Evolutionary conservation across 1,284 basidiomycete species (phyloP).

Genomic region (Ganoderma lucidum): DNA sequence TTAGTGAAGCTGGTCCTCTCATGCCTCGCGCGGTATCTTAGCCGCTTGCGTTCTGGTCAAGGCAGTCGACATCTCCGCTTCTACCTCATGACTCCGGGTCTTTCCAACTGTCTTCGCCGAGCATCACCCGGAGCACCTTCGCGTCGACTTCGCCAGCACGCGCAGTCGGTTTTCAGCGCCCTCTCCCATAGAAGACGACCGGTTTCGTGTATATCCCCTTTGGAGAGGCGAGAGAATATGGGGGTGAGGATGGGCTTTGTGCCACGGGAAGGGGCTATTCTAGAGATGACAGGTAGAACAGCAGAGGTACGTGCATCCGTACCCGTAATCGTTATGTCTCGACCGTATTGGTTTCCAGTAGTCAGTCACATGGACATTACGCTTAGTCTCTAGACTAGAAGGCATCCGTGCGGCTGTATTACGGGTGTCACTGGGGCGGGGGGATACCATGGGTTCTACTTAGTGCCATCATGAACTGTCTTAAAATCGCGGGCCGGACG

Average conservation of each 20-base stretch:
- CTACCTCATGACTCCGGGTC: neutral
- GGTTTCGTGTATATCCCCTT: slow-evolving; percentile 32
- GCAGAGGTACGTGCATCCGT: slow-evolving; percentile 61
- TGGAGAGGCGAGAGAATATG: slow-evolving; percentile 34
- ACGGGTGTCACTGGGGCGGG: slow-evolving; percentile 84
- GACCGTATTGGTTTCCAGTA: neutral
- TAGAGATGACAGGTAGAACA: slow-evolving; percentile 73
- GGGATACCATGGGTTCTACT: slow-evolving; percentile 93
- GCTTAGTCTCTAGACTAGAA: slow-evolving; percentile 64
- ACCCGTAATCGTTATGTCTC: neutral
- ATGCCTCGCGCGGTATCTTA: neutral
- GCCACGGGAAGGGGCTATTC: slow-evolving; percentile 40
- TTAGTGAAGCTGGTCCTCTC: neutral
- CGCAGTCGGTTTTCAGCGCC: slow-evolving; percentile 35
- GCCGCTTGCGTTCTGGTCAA: neutral
- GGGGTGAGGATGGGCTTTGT: no score
- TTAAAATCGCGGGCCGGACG: slow-evolving; percentile 64
- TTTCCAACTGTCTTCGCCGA: neutral
- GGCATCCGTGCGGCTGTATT: slow-evolving; percentile 69
- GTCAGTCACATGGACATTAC: slow-evolving; percentile 66
- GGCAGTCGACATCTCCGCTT: neutral
- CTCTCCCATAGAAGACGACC: slow-evolving; percentile 33
- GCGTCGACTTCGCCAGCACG: slow-evolving; percentile 25
- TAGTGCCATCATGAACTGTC: slow-evolving; percentile 90
- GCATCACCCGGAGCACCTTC: slow-evolving; percentile 27